These are phyloP conservation scores for Sicyos edulis DNA, from an alignment of 306 rosid species.

Conservation along the genomic window DNA sequence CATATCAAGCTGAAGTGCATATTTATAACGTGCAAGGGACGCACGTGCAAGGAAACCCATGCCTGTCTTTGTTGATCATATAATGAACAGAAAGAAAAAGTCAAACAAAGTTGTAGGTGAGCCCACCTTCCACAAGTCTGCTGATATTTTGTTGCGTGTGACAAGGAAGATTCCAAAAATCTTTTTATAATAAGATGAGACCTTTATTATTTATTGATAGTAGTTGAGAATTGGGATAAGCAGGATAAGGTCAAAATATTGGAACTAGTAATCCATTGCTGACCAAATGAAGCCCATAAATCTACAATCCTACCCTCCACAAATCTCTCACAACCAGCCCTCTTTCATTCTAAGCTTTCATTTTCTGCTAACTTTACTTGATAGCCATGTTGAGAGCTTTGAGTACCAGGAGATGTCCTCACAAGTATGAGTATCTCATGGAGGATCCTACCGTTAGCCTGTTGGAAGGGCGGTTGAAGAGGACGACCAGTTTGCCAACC, in stretches of 20 bases:
- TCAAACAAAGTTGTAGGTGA: too few species aligned
- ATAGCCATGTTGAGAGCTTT: conserved; percentile 38
- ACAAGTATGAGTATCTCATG: conserved; percentile 40
- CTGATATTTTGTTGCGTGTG: too few species aligned
- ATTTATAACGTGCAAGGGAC: neutral
- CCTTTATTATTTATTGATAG: too few species aligned
- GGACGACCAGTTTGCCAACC: conserved; percentile 43
- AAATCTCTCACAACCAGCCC: neutral
- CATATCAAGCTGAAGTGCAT: too few species aligned
- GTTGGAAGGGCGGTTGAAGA: conserved; percentile 39
- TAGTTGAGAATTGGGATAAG: too few species aligned
- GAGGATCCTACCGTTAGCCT: conserved; percentile 31
- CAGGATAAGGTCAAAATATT: neutral
- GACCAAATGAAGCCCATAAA: conserved; percentile 8
- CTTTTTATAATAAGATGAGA: too few species aligned
- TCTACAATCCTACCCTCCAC: neutral
- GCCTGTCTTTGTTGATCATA: conserved; percentile 7
- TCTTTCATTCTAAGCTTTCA: neutral
- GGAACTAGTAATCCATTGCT: conserved; percentile 4
- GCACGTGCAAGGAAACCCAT: conserved; percentile 16
- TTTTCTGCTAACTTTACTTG: too few species aligned
- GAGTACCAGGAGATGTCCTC: conserved; percentile 32
- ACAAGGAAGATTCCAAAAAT: too few species aligned
- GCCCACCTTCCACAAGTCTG: too few species aligned
- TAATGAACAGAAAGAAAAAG: neutral